Conservation (phyloP, 495 filamentous ascomycete genomes). For the Hypoxylon fuscum region DNA sequence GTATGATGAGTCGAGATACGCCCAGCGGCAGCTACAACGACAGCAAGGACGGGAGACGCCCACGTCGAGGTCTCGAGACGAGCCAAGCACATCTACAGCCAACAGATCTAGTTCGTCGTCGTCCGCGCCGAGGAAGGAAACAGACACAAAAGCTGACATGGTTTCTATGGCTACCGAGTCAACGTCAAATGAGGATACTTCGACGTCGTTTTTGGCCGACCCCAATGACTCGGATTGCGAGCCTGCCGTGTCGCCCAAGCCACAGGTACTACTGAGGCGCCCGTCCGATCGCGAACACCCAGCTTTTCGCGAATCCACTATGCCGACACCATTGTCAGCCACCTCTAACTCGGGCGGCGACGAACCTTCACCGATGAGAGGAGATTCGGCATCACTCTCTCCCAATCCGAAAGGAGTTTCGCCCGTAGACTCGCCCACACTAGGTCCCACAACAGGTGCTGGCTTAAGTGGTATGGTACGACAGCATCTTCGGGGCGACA, state of each 20-base stretch:
- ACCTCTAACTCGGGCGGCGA: slow-evolving; percentile 36
- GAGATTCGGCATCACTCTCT: slow-evolving; percentile 29
- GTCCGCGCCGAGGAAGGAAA: slow-evolving; percentile 34
- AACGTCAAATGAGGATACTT: slow-evolving; percentile 49
- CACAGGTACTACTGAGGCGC: slow-evolving; percentile 45
- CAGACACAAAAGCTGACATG: slow-evolving; percentile 29
- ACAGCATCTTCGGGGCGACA: slow-evolving; percentile 84
- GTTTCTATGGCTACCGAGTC: slow-evolving; percentile 20
- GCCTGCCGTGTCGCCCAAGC: slow-evolving; percentile 28
- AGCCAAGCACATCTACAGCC: slow-evolving; percentile 38
- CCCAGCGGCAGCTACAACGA: slow-evolving; percentile 80
- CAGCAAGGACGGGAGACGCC: slow-evolving; percentile 71
- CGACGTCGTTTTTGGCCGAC: slow-evolving; percentile 49
- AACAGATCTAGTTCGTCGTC: slow-evolving; percentile 48
- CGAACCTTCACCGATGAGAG: slow-evolving; percentile 35
- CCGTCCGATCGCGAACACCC: slow-evolving; percentile 57
- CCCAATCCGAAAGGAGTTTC: slow-evolving; percentile 42
- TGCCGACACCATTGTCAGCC: slow-evolving; percentile 48
- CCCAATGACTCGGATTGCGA: slow-evolving; percentile 45
- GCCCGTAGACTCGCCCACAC: slow-evolving; percentile 77
- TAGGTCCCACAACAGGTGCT: slow-evolving; percentile 67
- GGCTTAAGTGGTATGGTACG: slow-evolving; percentile 85
- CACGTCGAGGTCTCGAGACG: slow-evolving; percentile 46
- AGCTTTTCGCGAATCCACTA: slow-evolving; percentile 51
- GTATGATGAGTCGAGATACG: slow-evolving; percentile 87